Base-by-base conservation (phyloP, 192 early-diverging fungal genomes). In the Spizellomyces sp. region DNA sequence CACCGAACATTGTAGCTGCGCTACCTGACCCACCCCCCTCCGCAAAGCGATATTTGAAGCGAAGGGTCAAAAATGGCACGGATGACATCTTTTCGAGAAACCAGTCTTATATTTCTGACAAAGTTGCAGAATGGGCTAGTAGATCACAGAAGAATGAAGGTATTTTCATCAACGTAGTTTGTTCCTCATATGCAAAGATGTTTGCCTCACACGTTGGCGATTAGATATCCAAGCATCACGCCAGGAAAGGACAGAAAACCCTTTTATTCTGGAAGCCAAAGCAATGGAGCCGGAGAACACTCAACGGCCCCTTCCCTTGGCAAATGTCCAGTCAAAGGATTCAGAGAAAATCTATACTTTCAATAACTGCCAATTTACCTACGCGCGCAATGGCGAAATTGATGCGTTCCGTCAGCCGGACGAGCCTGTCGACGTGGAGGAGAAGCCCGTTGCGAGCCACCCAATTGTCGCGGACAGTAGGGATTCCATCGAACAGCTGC, bases 291-390 rank as follows among this genome's bases (percentile, higher is more conserved):
- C 27, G 27, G 27, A 36, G 27, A 0, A 36, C 27, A 36, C 27
- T 3, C 27, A 36, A 36, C 27, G 27, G 27, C 27, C 27, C 3
- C 3, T 36, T 36, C 27, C 27, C 1, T 36, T 36, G 27, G 27
- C 27, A 36, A 3, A 36, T 36, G 27, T 36, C 27, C 27, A 36
- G 27, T 36, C 27, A 36, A 42, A 61, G 59, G 42, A 61, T 41
- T 5, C 14, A 6, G 59, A 61, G 9, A 61, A 61, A 9, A 5
- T 15, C 14, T 61, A 41, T 41, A 19, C 17, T 6, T 61, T 61
- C 59, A 61, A 19, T 42, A 61, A 61, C 36, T 61, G 59, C 59
- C 59, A 61, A 41, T 61, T 61, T 61, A 6, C 59, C 0, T 61
- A 61, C 9, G 59, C 22, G 4, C 5, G 22, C 5, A 61, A 19